phyloP scores from a whole-genome alignment of 2,329 filamentous ascomycete genomes.

The Fusarium torulosum region DNA sequence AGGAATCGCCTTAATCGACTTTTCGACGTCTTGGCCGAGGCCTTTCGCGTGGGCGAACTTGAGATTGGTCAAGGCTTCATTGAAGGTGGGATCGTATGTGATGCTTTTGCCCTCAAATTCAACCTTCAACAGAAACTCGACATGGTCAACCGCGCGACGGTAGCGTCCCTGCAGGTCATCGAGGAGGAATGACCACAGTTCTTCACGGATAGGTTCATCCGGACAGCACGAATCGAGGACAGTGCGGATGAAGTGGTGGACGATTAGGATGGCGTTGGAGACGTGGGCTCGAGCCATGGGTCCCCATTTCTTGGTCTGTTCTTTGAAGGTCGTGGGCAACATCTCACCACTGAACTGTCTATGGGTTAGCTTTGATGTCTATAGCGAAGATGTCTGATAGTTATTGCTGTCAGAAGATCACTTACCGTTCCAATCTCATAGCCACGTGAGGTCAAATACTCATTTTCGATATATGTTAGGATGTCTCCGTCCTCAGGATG shows the following conservation, averaged over 20 bases:
- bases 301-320: conserved; percentile 68
- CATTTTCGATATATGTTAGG: conserved; percentile 53
- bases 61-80: neutral
- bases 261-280: conserved; percentile 61
- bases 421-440: conserved; percentile 66
- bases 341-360: conserved; percentile 54
- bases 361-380: too few relatives aligned
- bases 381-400: too few relatives aligned
- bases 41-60: neutral
- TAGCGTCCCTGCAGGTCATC: conserved; percentile 63
- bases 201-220: conserved; percentile 57
- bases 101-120: conserved; percentile 43
- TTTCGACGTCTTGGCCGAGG: neutral
- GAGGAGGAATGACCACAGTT: conserved; percentile 60
- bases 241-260: conserved; percentile 65
- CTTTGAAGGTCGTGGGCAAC: conserved; percentile 61
- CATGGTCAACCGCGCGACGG: conserved; percentile 60
- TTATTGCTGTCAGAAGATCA: neutral
- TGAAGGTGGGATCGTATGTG: conserved; percentile 38
- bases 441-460: conserved; percentile 57
- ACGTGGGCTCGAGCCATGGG: conserved; percentile 62
- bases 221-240: conserved; percentile 59
- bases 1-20: neutral
- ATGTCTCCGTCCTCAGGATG: conserved; percentile 51
- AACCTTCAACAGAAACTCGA: conserved; percentile 61